Evolutionary conservation across 129 eudicot species (phyloP), one percentile per base, ranked within the genome.

Genomic region (Lactuca saligna): DNA sequence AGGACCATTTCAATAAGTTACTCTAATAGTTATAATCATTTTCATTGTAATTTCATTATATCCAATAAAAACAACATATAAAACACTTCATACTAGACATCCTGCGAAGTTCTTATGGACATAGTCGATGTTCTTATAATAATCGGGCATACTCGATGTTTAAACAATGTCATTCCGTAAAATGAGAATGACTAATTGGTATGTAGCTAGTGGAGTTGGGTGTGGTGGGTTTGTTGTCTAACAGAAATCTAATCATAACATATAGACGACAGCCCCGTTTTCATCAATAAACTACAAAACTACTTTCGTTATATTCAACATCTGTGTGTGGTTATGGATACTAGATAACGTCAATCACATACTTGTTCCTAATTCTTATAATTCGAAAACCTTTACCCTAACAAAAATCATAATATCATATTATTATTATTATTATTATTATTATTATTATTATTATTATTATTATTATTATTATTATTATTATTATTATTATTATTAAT

Each of bases 221-320:
- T 76, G 75, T 54, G 75, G 81, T 76, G 81, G 46, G 81, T 69
- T 76, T 29, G 81, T 76, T 76, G 71, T 76, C 71, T 68, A 75
- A 75, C 80, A 75, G 80, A 69, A 76, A 35, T 68, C 17, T 60
- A 76, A 76, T 76, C 58, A 76, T 68, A 16, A 53, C 29, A 38
- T 2, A 16, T 61, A 25, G 75, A 76, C 68, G 56, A 68, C 75
- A 53, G 1, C 1, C 5, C 9, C 37, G 7, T 55, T 39, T 42
- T 32, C 25, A 6, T 4, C 11, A 25, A 5, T 42, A 63, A 7
- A 63, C 32, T 46, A 46, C 51, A 46, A 11, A 12, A 46, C 51
- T 12, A 46, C 51, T 46, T 46, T 46, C 51, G 3, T 46, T 46
- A 46, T 46, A 46, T 9, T 42, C 49, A 42, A 35, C 13, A 42